Base-by-base conservation (phyloP, 495 filamentous ascomycete genomes). In the Chaetomidium leptoderma region DNA sequence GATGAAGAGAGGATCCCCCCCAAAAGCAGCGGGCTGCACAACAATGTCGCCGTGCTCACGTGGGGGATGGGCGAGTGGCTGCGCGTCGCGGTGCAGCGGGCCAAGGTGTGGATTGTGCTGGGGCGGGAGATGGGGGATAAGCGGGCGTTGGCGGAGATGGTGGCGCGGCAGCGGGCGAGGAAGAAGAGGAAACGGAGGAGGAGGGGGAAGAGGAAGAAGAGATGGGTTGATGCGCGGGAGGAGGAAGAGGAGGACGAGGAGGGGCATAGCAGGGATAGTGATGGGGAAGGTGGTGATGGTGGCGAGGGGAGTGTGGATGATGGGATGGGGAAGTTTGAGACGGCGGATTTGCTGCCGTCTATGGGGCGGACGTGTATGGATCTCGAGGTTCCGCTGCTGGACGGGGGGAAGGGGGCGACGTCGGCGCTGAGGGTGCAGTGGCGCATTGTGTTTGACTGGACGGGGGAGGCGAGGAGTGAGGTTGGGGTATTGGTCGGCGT, bases 381-480 rank as follows among this genome's bases (percentile, higher is more conserved):
- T 23, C 57, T 76, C 14, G 61, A 74, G 33, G 45, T 79, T 1
- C 66, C 73, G 0, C 45, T 58, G 6, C 17, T 65, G 27, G 46
- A 44, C 2, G 61, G 16, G 6, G 30, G 54, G 21, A 58, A 58
- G 1, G 48, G 44, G 59, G 26, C 69, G 27, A 46, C 48, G 14
- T 69, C 72, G 14, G 64, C 52, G 55, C 51, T 76, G 33, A 71
- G 78, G n/a, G 66, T 83, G 16, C 67, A 71, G 65, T 86, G 83
- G 83, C 65, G 63, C 30, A 81, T 85, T 37, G 63, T 69, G 13
- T 84, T 86, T 66, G 82, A 85, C 63, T 85, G 82, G 82, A 82
- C 81, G 0, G 83, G 83, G 6, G 82, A 86, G 65, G 81, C 81
- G 6, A 73, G 78, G 65, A 82, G 76, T 56, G 68, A 68, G 46